phyloP scores from a whole-genome alignment of 2,329 filamentous ascomycete genomes.

The Fusarium azukiicola region DNA sequence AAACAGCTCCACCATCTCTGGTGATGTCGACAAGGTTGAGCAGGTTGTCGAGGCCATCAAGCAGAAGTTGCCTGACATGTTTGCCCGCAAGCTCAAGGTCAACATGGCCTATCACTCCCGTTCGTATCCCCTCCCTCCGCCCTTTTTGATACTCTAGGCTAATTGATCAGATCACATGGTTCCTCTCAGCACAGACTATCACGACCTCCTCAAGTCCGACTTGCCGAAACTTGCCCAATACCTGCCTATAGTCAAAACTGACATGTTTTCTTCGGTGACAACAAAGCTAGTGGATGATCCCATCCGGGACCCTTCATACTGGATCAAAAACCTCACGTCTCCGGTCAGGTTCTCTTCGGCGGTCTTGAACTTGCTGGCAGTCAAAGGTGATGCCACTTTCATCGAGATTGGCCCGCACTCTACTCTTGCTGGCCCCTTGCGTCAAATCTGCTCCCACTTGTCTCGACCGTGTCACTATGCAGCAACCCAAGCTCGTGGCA shows the following conservation, averaged over 20 bases:
- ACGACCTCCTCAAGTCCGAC: conserved; percentile 1
- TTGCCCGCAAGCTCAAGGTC: conserved; percentile 15
- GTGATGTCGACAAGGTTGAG: background rate
- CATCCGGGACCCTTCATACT: conserved; percentile 63
- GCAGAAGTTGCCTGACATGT: conserved; percentile 1
- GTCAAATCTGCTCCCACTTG: conserved; percentile 33
- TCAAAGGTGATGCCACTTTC: conserved; percentile 19
- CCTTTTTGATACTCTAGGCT: background rate
- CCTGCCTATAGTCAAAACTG: background rate
- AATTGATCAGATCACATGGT: conserved; percentile 55
- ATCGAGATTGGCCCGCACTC: conserved; percentile 55
- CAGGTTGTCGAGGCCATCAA: conserved; percentile 24
- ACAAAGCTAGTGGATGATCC: conserved; percentile 60
- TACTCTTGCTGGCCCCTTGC: conserved; percentile 45
- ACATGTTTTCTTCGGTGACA: conserved; percentile 64
- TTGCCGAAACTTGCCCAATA: fast-evolving
- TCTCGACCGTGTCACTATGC: conserved; percentile 1
- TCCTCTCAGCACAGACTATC: background rate
- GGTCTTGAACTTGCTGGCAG: conserved; percentile 23
- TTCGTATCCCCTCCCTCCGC: background rate
- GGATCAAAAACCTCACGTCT: conserved; percentile 62
- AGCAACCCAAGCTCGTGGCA: background rate
- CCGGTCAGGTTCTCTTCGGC: conserved; percentile 63
- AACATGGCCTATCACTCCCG: conserved; percentile 38
- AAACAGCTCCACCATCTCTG: conserved; percentile 24